Evolutionary conservation across 495 filamentous ascomycete species (phyloP).

Genomic region (Lasiosphaeris hirsuta): DNA sequence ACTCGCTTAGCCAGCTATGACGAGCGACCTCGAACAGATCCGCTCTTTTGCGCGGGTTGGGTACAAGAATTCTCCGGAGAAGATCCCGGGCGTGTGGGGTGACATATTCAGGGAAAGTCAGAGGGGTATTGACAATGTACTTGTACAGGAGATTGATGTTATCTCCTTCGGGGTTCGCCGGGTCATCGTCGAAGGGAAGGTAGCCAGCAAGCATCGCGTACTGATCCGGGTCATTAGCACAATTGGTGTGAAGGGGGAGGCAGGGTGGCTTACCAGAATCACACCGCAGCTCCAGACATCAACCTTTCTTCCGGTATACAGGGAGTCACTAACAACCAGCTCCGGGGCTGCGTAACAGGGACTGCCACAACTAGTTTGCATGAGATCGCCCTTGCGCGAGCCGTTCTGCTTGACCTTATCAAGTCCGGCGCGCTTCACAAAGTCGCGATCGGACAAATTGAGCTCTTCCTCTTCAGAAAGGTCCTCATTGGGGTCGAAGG

Average conservation of each 20-base stretch:
- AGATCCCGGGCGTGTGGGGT: slow-evolving; percentile 95
- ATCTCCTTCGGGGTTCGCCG: slow-evolving; percentile 96
- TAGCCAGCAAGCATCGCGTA: slow-evolving; percentile 99
- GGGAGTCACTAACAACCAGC: slow-evolving; percentile 92
- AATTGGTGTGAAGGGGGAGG: not conserved
- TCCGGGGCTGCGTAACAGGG: slow-evolving; percentile 96
- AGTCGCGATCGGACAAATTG: slow-evolving; percentile 78
- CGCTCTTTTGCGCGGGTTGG: slow-evolving; percentile 88
- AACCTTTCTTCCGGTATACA: slow-evolving; percentile 96
- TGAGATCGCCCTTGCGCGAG: slow-evolving; percentile 66
- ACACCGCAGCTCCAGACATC: slow-evolving; percentile 99
- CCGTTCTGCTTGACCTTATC: slow-evolving; percentile 60
- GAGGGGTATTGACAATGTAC: slow-evolving; percentile 95
- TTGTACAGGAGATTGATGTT: slow-evolving; percentile 99
- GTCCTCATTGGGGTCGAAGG: slow-evolving; percentile 86
- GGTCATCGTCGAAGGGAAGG: slow-evolving; percentile 98
- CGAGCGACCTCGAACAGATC: slow-evolving; percentile 97
- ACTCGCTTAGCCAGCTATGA: slow-evolving; percentile 98
- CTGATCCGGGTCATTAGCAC: slow-evolving; percentile 44
- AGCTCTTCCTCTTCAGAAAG: slow-evolving; percentile 87
- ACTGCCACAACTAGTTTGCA: slow-evolving; percentile 79
- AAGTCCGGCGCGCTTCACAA: slow-evolving; percentile 71
- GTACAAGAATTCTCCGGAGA: slow-evolving; percentile 89
- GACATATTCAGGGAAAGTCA: slow-evolving; percentile 98
- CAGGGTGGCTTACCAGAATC: slow-evolving; percentile 72